A percentile compares a stretch with the other conserved stretches of the same genome.
Evolutionary conservation across 2,329 filamentous ascomycete species (phyloP).

Genomic region (Colletotrichum scovillei): DNA sequence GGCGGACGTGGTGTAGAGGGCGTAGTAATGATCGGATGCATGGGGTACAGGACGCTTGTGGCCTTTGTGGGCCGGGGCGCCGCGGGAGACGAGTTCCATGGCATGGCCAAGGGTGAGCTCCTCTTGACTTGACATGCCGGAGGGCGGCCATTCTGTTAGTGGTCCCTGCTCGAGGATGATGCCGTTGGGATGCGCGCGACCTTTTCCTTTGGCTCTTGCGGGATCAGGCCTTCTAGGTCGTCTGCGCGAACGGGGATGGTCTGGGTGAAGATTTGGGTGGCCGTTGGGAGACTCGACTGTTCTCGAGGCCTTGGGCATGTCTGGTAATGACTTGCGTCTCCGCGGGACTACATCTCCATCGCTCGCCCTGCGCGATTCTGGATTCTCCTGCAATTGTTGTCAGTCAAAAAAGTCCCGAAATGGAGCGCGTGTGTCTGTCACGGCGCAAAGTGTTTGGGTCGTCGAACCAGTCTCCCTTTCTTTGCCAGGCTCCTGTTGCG

Average conservation of each 20-base stretch:
- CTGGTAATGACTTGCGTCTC: slow-evolving; percentile 37
- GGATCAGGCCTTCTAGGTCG: slow-evolving; percentile 54
- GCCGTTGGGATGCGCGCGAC: slow-evolving; percentile 47
- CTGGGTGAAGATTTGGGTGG: neutral
- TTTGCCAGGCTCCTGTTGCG: slow-evolving; percentile 58
- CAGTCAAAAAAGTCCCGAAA: neutral
- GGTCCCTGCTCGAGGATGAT: slow-evolving; percentile 45
- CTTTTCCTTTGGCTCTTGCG: slow-evolving; percentile 52
- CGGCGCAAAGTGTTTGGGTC: slow-evolving; percentile 27
- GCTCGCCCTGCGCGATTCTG: slow-evolving; percentile 45
- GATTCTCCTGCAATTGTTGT: slow-evolving; percentile 44
- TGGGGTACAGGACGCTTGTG: slow-evolving; percentile 66
- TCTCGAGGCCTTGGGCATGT: slow-evolving; percentile 24
- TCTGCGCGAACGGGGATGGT: slow-evolving; percentile 49
- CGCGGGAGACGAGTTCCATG: slow-evolving; percentile 67
- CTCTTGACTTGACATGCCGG: slow-evolving; percentile 58
- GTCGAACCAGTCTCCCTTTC: slow-evolving; percentile 49
- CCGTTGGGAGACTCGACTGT: slow-evolving; percentile 25
- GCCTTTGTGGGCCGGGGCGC: slow-evolving; percentile 67
- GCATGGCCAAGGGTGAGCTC: slow-evolving; percentile 66
- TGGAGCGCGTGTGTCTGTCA: slow-evolving; percentile 22
- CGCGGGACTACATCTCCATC: slow-evolving; percentile 46
- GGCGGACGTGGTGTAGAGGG: slow-evolving; percentile 63
- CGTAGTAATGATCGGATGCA: slow-evolving; percentile 65
- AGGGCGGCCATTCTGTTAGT: slow-evolving; percentile 68